Evolutionary conservation across 1,284 basidiomycete genomes (phyloP), one percentile per base, ranked within the genome.

Genomic region (Thecaphora frezii): DNA sequence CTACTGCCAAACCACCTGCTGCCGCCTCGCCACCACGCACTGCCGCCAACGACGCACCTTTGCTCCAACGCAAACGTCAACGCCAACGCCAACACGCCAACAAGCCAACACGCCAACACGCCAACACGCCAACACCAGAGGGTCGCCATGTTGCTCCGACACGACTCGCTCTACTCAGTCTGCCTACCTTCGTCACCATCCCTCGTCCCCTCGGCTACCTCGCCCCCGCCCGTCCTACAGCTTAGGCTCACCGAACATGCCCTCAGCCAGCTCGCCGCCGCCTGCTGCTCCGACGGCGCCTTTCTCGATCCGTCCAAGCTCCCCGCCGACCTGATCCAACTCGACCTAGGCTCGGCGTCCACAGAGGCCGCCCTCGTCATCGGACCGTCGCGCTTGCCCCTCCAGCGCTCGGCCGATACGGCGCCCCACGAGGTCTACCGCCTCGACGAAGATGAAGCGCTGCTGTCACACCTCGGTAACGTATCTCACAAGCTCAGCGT

Each of bases 371-470:
- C n/a, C 39, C 39, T 41, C 9, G 12, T 12, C 4, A 41, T 41
- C 39, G 39, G 39, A 7, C 19, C 39, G 22, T 21, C n/a, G 13
- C 39, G 19, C 39, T 16, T 41, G 19, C 39, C 39, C n/a, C 5
- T 41, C 12, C n/a, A 41, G 22, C 39, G n/a, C 39, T 22, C 39
- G 4, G 12, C 12, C 13, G 39, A 41, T 23, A 49, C 65, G 23
- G 51, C 65, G 1, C 65, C 57, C 14, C 50, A 59, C 19, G 65
- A 67, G 36, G 44, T 67, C 1, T 67, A 46, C 38, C 48, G 54
- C 38, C 60, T 67, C 18, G 57, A 61, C 8, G 18, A 54, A 22
- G 54, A 67, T 24, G 65, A 67, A 42, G 58, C 56, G 2, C 59
- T 51, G 4, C 33, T 67, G 9, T 47, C 46, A 13, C 44, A 55